Evolutionary conservation across 495 filamentous ascomycete species (phyloP), one percentile per base, ranked within the genome.

Genomic region (Podospora anserina): DNA sequence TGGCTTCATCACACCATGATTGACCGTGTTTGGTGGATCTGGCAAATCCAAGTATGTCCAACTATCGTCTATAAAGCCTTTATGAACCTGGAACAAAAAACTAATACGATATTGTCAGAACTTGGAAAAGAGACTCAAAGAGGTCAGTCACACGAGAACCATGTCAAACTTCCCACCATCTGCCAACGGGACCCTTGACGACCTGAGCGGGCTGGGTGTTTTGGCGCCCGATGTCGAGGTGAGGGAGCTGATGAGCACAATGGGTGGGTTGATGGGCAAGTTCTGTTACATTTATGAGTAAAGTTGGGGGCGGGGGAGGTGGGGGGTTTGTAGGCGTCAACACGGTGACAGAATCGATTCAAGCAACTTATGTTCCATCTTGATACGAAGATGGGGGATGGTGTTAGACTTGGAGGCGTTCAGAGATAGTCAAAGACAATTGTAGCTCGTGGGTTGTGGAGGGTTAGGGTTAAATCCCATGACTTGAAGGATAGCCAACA

Each of bases 1-100:
- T 92, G 79, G 74, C 80, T 88, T 39, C 90, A 92, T 74, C 90
- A 91, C 73, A 81, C 81, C 19, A 84, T 85, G 84, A 82, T 92
- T 55, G 89, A 91, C 73, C 85, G 87, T 15, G 66, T 87, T 1
- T 92, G 85, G 82, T 89, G 87, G 84, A 87, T 88, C 20, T 92
- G 90, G 90, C 89, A 92, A 78, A 82, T 82, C 59, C 74, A 85
- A 69, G 30, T 32, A 32, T 23, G 23, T 23, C 23, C 1, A 23
- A 23, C 23, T 23, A 23, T 2, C 30, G 0, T 32, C 30, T 32
- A 5, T 32, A 4, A 6, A 4, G 1, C 30, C 30, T 32, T 32
- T 7, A 5, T 5, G 30, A 82, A 91, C 68, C 70, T 80, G n/a
- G 68, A 70, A 63, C 23, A 23, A 23, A 1, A 1, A 23, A 23